A percentile compares a stretch with the other conserved stretches of the same genome.
These are phyloP conservation scores for Rhizopus sp. DNA, from an alignment of 371 early-diverging fungal species.

Conservation along the genomic window DNA sequence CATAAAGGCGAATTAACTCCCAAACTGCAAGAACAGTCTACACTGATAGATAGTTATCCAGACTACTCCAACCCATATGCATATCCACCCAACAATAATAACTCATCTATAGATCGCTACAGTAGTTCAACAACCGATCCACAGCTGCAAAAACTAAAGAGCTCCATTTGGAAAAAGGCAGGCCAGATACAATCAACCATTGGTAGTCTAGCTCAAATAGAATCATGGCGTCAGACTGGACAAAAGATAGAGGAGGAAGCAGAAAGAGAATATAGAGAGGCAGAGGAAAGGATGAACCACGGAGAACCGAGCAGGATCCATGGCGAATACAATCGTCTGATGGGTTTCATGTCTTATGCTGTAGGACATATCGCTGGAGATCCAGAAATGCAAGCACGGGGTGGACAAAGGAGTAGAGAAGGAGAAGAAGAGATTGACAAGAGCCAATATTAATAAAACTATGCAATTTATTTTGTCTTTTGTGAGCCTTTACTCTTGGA, in stretches of 20 bases:
- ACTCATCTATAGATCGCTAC: neutral
- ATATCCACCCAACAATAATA: neutral
- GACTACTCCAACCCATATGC: neutral
- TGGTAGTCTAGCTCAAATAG: slow-evolving; percentile 29
- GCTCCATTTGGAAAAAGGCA: slow-evolving; percentile 35
- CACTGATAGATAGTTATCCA: neutral
- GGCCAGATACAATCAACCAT: slow-evolving; percentile 35
- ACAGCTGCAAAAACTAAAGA: slow-evolving; percentile 24
- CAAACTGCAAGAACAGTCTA: neutral
- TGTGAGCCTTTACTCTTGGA: slow-evolving; percentile 70
- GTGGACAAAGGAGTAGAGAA: slow-evolving; percentile 25
- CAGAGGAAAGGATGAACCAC: slow-evolving; percentile 18
- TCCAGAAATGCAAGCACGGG: slow-evolving; percentile 41
- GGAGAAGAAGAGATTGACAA: slow-evolving; percentile 33
- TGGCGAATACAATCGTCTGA: slow-evolving; percentile 44
- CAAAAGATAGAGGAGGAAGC: slow-evolving; percentile 27
- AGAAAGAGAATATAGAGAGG: slow-evolving; percentile 28
- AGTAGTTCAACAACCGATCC: slow-evolving; percentile 22
- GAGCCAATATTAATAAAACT: slow-evolving; percentile 2
- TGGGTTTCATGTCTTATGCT: slow-evolving; percentile 35
- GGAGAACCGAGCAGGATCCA: slow-evolving; percentile 40
- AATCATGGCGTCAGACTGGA: slow-evolving; percentile 30
- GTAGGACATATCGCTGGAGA: slow-evolving; percentile 48
- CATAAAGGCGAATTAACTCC: slow-evolving; percentile 1
- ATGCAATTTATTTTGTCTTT: slow-evolving; percentile 28